phyloP scores from a whole-genome alignment of 169 alveolate genomes.

The Perkinsus olseni region DNA sequence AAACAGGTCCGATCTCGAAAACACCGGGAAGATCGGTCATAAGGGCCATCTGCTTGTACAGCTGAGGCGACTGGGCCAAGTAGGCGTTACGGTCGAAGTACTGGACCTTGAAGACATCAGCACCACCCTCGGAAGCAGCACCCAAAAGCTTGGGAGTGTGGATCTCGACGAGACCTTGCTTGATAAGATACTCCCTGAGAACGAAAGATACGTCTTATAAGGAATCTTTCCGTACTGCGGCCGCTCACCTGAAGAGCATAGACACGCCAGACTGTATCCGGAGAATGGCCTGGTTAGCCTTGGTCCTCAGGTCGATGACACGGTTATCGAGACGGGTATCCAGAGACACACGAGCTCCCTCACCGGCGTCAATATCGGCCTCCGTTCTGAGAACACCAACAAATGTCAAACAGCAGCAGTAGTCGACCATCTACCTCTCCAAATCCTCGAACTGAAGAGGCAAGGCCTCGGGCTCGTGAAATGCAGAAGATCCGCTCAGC shows the following conservation, averaged over 20 bases:
- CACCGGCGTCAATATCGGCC: constrained; percentile 48
- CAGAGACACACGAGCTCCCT: constrained; percentile 79
- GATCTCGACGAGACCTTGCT: constrained; percentile 87
- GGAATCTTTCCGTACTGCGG: neutral
- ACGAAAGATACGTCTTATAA: neutral
- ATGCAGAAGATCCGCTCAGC: constrained; percentile 72
- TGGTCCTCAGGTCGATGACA: constrained; percentile 74
- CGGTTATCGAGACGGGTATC: constrained; percentile 94
- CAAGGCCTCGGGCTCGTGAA: neutral
- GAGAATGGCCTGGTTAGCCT: constrained; percentile 76
- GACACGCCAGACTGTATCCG: constrained; percentile 86
- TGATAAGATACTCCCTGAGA: constrained; percentile 68
- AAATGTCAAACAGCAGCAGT: neutral
- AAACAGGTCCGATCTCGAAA: constrained; percentile 98
- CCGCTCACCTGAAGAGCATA: constrained; percentile 59
- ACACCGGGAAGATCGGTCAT: constrained; percentile 92
- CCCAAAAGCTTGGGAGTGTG: constrained; percentile 98
- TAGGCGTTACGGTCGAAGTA: constrained; percentile 83
- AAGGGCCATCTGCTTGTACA: constrained; percentile 97
- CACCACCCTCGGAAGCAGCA: constrained; percentile 99
- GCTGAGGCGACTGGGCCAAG: constrained; percentile 98
- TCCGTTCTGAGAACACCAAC: neutral
- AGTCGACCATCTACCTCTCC: neutral
- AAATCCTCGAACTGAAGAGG: neutral
- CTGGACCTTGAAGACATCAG: constrained; percentile 84